Base-by-base conservation (phyloP, 176 grass and related monocot species). In the Triticum urartu region DNA sequence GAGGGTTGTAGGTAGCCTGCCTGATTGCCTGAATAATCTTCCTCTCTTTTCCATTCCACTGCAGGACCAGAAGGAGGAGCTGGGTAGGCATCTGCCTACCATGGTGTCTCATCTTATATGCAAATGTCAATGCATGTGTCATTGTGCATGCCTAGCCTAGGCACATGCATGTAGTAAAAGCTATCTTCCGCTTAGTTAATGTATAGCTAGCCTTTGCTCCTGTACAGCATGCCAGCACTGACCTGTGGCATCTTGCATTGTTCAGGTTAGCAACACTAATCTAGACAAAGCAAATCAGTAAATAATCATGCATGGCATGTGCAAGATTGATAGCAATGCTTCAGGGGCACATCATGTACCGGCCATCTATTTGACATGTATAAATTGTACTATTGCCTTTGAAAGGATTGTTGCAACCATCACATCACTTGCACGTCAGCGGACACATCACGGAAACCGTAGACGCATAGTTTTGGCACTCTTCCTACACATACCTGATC, bases 71-170 rank as follows among this genome's bases (percentile, higher is more conserved):
- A 88, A 88, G 71, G 18, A 64, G 34, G 64, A 76, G 50, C 71
- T 76, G 47, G 62, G 42, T 84, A 84, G 68, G 68, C 71, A 85
- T 88, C 76, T 71, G 86, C 61, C 62, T 84, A 67, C 42, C 80
- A 66, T 25, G 80, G 80, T 32, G 74, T 79, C 75, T 73, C 84
- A 59, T 90, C 84, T 77, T 78, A 83, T 83, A 72, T 83, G 72
- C 64, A 86, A 72, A 64, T 82, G 70, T 59, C 86, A 66, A 66
- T 74, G 74, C 74, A 77, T 77, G 40, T 52, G 25, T 39, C 42
- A 35, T 54, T 85, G 71, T 85, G 24, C 74, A 56, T 54, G 26
- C 17, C 74, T 18, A 52, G 43, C 32, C n/a, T 86, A 82, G 36
- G 79, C 28, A 77, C 72, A 52, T 75, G 72, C 86, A 81, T 52